phyloP scores from a whole-genome alignment of 192 early-diverging fungal genomes.

The Rhizophagus prolifer region DNA sequence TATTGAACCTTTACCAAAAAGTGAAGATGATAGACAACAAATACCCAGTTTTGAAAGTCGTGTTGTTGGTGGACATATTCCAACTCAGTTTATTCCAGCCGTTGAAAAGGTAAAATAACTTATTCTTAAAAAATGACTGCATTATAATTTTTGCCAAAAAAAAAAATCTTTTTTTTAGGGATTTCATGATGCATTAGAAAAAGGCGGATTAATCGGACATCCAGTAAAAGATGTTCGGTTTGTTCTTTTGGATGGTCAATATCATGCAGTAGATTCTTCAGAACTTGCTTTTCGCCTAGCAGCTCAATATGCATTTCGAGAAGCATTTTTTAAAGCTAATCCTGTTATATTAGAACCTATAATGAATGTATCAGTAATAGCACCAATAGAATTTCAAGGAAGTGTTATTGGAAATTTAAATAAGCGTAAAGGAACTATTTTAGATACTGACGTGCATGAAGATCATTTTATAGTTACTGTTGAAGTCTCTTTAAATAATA shows the following conservation, averaged over 20 bases:
- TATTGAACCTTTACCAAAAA: constrained; percentile 79
- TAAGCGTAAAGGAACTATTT: constrained; percentile 95
- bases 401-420: constrained; percentile 88
- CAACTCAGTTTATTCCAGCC: constrained; percentile 87
- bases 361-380: constrained; percentile 91
- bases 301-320: constrained; percentile 82
- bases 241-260: constrained; percentile 87
- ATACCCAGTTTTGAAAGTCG: constrained; percentile 74
- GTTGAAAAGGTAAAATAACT: constrained; percentile 74
- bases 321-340: constrained; percentile 78
- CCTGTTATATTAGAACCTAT: constrained; percentile 93
- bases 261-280: constrained; percentile 93
- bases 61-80: constrained; percentile 94
- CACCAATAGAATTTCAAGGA: constrained; percentile 92
- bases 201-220: constrained; percentile 91
- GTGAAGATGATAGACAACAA: constrained; percentile 62
- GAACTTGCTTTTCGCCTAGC: constrained; percentile 96
- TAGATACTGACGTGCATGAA: constrained; percentile 89
- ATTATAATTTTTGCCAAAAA: constrained; percentile 6
- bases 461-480: constrained; percentile 85
- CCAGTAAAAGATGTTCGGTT: constrained; percentile 83
- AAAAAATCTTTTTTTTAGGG: constrained; percentile 42
- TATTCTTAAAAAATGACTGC: neutral
- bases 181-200: constrained; percentile 83
- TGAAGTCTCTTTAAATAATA: constrained; percentile 94